Evolutionary conservation across 352 stramenopile species (phyloP), one percentile per base, ranked within the genome.

Genomic region (Paralagenidium karlingii): DNA sequence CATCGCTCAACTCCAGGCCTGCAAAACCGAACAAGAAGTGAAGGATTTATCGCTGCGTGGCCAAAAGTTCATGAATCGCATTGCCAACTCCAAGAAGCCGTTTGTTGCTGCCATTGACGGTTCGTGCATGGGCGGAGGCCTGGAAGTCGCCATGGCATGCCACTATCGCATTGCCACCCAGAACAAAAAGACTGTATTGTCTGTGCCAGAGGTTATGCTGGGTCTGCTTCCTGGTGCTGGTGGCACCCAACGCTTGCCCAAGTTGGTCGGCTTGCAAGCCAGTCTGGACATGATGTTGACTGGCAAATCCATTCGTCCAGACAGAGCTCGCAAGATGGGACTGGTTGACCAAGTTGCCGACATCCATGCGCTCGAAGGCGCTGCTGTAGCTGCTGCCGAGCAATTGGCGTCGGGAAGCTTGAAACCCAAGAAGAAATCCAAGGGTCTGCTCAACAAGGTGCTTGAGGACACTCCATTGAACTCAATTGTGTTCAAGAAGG

Each of bases 221-320:
- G 95, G 94, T 22, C 51, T 99, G 16, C 60, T 99, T n/a, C 95
- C 95, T 0, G 95, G 95, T 7, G 96, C 96, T 40, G 95, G 94
- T n/a, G 95, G 95, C 31, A 99, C 94, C 4, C 94, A 99, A 58
- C 94, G 96, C 21, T 63, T 99, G 20, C 91, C 86, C 1, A 75
- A 90, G 37, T 63, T 98, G 5, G 82, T 99, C 13, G 95, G 95
- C 8, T 67, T 96, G 24, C 67, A 91, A 27, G 70, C 76, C 26
- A 90, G 90, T 13, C 71, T 99, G 55, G 91, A 98, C 54, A 96
- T 98, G 83, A 98, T 98, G 81, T 68, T 98, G 24, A 98, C 82
- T 4, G 95, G 94, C 51, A 97, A 98, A 57, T 94, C 97, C 47
- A 82, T 99, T 36, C 76, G 80, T 34, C 74, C 94, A 0, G 82